Evolutionary conservation across 192 early-diverging fungal species (phyloP).

Genomic region (Entrophospora sp.): DNA sequence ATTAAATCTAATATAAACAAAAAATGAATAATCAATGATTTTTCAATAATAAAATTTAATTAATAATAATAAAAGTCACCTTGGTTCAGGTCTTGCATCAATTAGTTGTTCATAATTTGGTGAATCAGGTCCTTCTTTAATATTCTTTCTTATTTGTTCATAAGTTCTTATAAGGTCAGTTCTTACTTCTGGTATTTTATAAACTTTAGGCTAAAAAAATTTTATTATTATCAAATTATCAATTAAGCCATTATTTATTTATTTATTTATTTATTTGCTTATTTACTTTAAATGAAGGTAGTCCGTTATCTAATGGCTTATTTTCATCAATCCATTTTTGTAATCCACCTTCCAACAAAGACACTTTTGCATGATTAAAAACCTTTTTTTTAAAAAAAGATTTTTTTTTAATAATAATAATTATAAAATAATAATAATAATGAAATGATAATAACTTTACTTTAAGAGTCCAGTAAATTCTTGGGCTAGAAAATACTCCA

Average conservation of each 20-base stretch:
- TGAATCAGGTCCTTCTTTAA: conserved; percentile 29
- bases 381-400: conserved; percentile 32
- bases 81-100: conserved; percentile 57
- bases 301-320: conserved; percentile 28
- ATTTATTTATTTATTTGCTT: neutral
- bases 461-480: conserved; percentile 93
- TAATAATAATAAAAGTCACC: conserved; percentile 17
- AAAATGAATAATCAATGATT: neutral
- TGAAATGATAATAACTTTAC: conserved; percentile 19
- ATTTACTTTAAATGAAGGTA: neutral
- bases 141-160: conserved; percentile 45
- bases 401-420: neutral
- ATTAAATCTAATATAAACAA: conserved; percentile 38
- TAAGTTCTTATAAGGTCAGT: conserved; percentile 47
- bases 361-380: conserved; percentile 86
- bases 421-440: neutral
- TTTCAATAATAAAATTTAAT: neutral
- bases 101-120: conserved; percentile 42
- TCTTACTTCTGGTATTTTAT: conserved; percentile 25
- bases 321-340: conserved; percentile 60
- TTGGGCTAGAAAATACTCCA: conserved; percentile 71
- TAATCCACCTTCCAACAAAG: conserved; percentile 84
- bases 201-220: conserved; percentile 26
- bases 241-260: too few relatives aligned
- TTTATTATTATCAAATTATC: too few relatives aligned